Conservation (phyloP, 805 yeast species). For the Metschnikowia arizonensis region DNA sequence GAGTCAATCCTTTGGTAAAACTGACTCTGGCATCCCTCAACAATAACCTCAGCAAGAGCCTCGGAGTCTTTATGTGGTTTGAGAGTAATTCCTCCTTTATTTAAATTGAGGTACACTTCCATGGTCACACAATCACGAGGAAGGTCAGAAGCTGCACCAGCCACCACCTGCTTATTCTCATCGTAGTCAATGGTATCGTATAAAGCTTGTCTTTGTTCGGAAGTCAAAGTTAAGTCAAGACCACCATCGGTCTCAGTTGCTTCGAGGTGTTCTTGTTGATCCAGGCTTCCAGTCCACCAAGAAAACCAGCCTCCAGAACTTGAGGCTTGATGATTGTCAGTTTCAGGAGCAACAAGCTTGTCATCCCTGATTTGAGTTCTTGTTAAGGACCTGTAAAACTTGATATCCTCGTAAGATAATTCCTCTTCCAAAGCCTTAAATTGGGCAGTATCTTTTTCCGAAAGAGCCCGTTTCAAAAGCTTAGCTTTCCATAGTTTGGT, state of each 20-base stretch:
- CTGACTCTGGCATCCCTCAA: slow-evolving; percentile 76
- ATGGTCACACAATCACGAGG: slow-evolving; percentile 72
- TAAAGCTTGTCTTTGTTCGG: slow-evolving; percentile 83
- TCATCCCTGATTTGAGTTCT: slow-evolving; percentile 62
- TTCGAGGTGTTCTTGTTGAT: slow-evolving; percentile 21
- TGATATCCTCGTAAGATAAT: slow-evolving; percentile 71
- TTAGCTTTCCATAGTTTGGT: slow-evolving; percentile 62
- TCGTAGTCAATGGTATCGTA: slow-evolving; percentile 92
- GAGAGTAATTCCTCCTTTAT: slow-evolving; percentile 74
- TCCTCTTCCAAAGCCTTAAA: slow-evolving; percentile 54
- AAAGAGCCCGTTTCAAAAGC: slow-evolving; percentile 33
- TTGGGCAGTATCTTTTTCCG: slow-evolving; percentile 14
- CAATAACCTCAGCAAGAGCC: slow-evolving; percentile 70
- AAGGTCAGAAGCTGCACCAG: slow-evolving; percentile 50
- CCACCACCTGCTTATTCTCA: slow-evolving; percentile 48
- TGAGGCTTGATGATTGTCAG: slow-evolving; percentile 16
- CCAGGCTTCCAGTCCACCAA: slow-evolving; percentile 54
- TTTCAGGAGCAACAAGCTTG: slow-evolving; percentile 24
- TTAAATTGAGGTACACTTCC: slow-evolving; percentile 62
- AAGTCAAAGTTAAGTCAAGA: slow-evolving; percentile 48
- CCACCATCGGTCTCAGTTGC: slow-evolving; percentile 28
- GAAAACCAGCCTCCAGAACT: slow-evolving; percentile 58
- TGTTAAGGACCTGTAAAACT: slow-evolving; percentile 80
- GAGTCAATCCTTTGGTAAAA: slow-evolving; percentile 79
- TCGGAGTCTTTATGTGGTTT: slow-evolving; percentile 33